Evolutionary conservation across 164 flowering plant genomes (phyloP).

Genomic region (Stephania cephalantha): DNA sequence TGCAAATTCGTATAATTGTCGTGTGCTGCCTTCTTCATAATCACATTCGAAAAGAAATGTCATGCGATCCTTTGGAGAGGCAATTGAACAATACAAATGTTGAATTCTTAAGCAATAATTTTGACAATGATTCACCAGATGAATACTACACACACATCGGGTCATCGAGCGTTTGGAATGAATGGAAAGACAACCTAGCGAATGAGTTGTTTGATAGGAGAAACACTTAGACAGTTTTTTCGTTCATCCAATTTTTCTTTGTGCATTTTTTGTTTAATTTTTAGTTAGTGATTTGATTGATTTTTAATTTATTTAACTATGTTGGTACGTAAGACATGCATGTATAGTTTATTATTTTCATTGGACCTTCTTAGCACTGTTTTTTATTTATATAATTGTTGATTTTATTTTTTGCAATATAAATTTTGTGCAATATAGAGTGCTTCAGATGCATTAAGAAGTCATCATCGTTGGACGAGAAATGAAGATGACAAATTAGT

Average conservation of each 20-base stretch:
- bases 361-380: too few species aligned
- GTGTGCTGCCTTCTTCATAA: background rate
- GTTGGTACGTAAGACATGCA: background rate
- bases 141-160: background rate
- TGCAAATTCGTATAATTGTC: background rate
- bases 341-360: too few species aligned
- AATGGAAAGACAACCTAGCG: background rate
- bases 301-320: too few species aligned
- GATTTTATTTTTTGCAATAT: too few species aligned
- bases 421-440: background rate
- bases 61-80: background rate
- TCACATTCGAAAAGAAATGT: background rate
- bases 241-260: too few species aligned
- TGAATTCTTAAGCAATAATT: background rate
- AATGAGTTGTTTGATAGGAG: background rate
- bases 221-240: background rate
- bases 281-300: background rate
- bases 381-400: too few species aligned
- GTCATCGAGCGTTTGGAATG: background rate
- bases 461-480: background rate
- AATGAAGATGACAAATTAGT: background rate
- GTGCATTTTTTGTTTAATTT: background rate
- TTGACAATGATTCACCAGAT: background rate
- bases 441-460: background rate
- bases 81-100: background rate